A percentile compares a stretch with the other conserved stretches of the same genome.
These are phyloP conservation scores for Rhododendron simsii DNA, from an alignment of 148 eudicot species.

Conservation along the genomic window DNA sequence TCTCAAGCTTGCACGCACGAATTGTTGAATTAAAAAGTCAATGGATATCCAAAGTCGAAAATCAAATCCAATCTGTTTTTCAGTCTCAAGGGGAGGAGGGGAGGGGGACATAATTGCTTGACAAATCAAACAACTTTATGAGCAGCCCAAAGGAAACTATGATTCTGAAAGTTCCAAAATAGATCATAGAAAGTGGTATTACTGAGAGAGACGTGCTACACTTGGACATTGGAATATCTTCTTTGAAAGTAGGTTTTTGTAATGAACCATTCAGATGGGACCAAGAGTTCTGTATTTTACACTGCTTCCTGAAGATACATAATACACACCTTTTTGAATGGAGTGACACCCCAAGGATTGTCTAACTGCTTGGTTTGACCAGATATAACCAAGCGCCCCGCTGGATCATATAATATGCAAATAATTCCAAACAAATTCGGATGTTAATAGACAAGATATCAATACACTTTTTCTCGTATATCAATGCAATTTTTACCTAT, in stretches of 20 bases:
- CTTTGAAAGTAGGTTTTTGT: neutral
- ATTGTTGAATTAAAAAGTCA: neutral
- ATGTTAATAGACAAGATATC: no score
- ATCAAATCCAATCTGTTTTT: neutral
- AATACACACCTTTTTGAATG: slow-evolving; percentile 49
- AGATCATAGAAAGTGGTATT: neutral
- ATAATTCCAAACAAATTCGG: no score
- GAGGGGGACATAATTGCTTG: neutral
- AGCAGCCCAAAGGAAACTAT: neutral
- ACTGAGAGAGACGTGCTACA: neutral
- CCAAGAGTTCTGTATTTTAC: neutral
- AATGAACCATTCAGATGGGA: neutral
- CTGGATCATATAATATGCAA: slow-evolving; percentile 41
- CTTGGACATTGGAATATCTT: neutral
- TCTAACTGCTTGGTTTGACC: slow-evolving; percentile 57
- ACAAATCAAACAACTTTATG: neutral
- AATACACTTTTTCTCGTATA: no score
- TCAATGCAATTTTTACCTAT: no score
- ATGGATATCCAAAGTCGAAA: neutral
- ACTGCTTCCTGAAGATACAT: neutral
- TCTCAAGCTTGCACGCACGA: neutral
- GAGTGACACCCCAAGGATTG: slow-evolving; percentile 66
- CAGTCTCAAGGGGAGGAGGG: neutral
- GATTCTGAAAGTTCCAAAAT: neutral
- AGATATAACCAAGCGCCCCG: slow-evolving; percentile 62